A percentile compares a stretch with the other conserved stretches of the same genome.
Conservation (phyloP, 2,329 filamentous ascomycete species). For the Trichoderma breve region DNA sequence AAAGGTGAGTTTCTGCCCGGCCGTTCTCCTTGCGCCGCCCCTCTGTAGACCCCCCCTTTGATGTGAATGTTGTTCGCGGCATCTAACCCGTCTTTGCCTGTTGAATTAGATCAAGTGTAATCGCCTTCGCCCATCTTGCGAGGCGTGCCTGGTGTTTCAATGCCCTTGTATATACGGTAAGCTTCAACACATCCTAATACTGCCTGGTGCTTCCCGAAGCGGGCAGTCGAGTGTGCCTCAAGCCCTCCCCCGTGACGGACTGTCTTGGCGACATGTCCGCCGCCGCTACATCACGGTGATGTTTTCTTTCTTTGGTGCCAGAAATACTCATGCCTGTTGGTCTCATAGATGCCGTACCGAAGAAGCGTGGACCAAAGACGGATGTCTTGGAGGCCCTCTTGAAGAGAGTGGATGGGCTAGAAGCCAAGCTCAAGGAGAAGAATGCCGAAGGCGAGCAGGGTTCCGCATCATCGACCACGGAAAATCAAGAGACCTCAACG, state of each 20-base stretch:
- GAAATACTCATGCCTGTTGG: neutral
- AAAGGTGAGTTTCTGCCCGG: constrained; percentile 59
- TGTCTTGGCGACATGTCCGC: neutral
- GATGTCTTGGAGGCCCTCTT: constrained; percentile 82
- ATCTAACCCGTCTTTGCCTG: neutral
- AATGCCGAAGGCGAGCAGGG: constrained; percentile 39
- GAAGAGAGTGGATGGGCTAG: constrained; percentile 81
- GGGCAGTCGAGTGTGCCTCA: neutral
- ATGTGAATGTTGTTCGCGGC: neutral
- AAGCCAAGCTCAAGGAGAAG: constrained; percentile 73
- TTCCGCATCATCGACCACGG: constrained; percentile 27
- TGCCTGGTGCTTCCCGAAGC: neutral
- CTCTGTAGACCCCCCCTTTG: neutral
- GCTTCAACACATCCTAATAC: constrained; percentile 25
- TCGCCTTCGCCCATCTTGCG: constrained; percentile 76
- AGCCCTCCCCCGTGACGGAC: neutral
- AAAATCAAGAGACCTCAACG: constrained; percentile 20
- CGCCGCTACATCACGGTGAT: neutral
- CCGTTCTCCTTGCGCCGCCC: neutral
- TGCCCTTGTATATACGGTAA: constrained; percentile 85
- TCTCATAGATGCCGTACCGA: constrained; percentile 69
- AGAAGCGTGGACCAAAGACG: constrained; percentile 87
- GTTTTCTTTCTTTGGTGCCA: neutral
- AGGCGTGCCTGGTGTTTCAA: constrained; percentile 86
- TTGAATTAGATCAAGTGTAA: constrained; percentile 81